Conservation (phyloP, 1,284 basidiomycete genomes). For the Heterobasidion annosum region DNA sequence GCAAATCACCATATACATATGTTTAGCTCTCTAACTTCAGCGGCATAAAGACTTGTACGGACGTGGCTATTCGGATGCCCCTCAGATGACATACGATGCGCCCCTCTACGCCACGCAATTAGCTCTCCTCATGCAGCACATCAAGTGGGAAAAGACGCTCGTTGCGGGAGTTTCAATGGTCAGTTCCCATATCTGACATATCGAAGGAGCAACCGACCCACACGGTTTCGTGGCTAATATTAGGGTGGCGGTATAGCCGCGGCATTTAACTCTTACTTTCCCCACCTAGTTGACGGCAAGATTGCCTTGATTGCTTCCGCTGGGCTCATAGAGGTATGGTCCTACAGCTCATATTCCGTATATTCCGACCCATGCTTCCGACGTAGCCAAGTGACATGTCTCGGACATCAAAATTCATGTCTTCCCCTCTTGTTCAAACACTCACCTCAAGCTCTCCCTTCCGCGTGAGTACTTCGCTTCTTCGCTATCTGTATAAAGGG, state of each 20-base stretch:
- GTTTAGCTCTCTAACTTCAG: neutral
- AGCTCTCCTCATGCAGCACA: slow-evolving; percentile 70
- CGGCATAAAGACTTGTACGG: slow-evolving; percentile 60
- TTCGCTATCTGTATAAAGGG: neutral
- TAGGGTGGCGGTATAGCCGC: slow-evolving; percentile 67
- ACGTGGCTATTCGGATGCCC: slow-evolving; percentile 73
- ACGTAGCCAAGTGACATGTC: slow-evolving; percentile 53
- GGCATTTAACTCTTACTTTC: slow-evolving; percentile 61
- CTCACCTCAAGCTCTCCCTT: slow-evolving; percentile 51
- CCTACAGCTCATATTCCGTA: neutral
- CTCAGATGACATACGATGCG: slow-evolving; percentile 52
- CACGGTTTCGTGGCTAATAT: neutral
- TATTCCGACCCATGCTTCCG: neutral
- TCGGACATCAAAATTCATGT: slow-evolving; percentile 64
- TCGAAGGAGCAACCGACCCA: neutral
- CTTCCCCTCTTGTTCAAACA: slow-evolving; percentile 56
- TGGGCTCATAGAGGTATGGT: slow-evolving; percentile 53
- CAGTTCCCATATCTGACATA: slow-evolving; percentile 6
- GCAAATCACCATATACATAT: slow-evolving; percentile 4
- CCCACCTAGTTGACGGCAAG: slow-evolving; percentile 54
- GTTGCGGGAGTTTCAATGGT: slow-evolving; percentile 72
- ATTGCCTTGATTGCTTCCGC: slow-evolving; percentile 58
- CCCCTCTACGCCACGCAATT: slow-evolving; percentile 64
- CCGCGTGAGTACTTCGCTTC: slow-evolving; percentile 27
- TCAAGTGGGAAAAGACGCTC: slow-evolving; percentile 57